Evolutionary conservation across 306 rosid genomes (phyloP), one percentile per base, ranked within the genome.

Genomic region (Lotus japonicus): DNA sequence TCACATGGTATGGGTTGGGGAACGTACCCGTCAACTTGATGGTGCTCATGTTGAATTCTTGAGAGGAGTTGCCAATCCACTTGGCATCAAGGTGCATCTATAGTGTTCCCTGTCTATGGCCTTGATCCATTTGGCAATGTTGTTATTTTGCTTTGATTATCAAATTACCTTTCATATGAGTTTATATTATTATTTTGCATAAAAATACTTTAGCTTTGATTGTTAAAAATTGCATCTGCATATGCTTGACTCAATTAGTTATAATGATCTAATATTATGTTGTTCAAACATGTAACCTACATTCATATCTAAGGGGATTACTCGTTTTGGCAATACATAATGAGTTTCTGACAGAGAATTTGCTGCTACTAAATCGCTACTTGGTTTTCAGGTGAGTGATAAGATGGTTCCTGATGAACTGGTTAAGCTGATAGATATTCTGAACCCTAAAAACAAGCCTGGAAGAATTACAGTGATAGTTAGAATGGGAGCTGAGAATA

Each of bases 1-100:
- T 73, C 87, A 83, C 78, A 79, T 83, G 84, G 52, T 83, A 10
- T 83, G 87, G 87, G 87, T 83, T 28, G 87, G 87, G 31, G 87
- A 83, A 58, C 84, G 87, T 31, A 83, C 87, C 36, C 82, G 87
- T 61, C 87, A 83, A 64, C 84, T 83, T 64, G 87, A 83, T 53
- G 87, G 87, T 66, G 87, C 87, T 60, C 87, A 83, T 65, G 84
- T 83, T 68, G 87, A 83, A 65, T 83, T 83, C 61, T 65, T 83
- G 58, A 80, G 84, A 72, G 87, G 87, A 58, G 75, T 83, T 52
- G 77, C 87, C 12, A 83, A 83, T 83, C 87, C 87, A 28, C 82
- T 83, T 68, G 87, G 87, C 67, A 83, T 83, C 45, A 83, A 83
- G 87, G 87, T 83, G 58, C 75, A 9, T 64, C 44, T 14, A 21